phyloP scores from a whole-genome alignment of 805 yeast genomes.

The Starmerella riodocensis region DNA sequence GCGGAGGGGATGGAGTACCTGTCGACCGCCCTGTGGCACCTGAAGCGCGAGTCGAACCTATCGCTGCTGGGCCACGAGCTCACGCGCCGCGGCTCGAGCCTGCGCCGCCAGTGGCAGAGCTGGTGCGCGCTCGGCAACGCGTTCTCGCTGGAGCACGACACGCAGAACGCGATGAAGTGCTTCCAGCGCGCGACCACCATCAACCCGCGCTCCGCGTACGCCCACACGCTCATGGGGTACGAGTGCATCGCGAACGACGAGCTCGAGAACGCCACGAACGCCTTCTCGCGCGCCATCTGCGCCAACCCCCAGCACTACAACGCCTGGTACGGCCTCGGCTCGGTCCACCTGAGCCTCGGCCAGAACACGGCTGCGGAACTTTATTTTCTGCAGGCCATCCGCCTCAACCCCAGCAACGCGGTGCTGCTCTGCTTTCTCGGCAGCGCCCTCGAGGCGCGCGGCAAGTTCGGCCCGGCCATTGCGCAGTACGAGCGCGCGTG shows the following conservation, averaged over 20 bases:
- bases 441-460: conserved; percentile 71
- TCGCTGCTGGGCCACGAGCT: conserved; percentile 76
- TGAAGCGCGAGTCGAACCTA: conserved; percentile 64
- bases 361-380: conserved; percentile 70
- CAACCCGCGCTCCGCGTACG: conserved; percentile 64
- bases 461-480: conserved; percentile 56
- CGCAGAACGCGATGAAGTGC: conserved; percentile 79
- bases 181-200: conserved; percentile 64
- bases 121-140: conserved; percentile 91
- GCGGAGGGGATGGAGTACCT: conserved; percentile 80
- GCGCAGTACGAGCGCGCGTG: conserved; percentile 73
- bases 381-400: conserved; percentile 75
- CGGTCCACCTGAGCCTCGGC: conserved; percentile 80
- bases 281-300: conserved; percentile 65
- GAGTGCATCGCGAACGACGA: conserved; percentile 81
- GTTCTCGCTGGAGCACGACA: conserved; percentile 68
- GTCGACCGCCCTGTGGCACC: conserved; percentile 87
- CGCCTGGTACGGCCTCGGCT: conserved; percentile 91
- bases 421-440: conserved; percentile 88
- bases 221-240: conserved; percentile 87
- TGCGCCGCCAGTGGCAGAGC: conserved; percentile 58
- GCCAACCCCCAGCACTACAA: conserved; percentile 77
- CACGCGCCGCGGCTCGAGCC: conserved; percentile 35
- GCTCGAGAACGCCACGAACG: conserved; percentile 72
- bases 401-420: conserved; percentile 80